Conservation (phyloP, 1,139 yeast genomes). For the Magnusiomyces suaveolens region DNA sequence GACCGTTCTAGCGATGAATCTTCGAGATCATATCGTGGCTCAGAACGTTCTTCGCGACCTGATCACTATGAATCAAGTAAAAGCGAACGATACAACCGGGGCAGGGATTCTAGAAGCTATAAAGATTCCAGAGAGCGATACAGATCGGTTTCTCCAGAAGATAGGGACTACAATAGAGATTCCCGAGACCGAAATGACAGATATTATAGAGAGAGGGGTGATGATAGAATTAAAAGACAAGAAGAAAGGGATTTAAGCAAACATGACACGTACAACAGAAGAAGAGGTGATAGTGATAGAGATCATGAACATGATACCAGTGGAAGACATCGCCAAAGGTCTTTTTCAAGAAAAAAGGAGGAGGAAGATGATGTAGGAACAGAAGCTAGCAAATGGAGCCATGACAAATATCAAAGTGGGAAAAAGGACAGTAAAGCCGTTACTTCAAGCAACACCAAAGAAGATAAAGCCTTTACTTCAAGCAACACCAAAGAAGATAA, state of each 20-base stretch:
- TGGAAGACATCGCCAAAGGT: background rate
- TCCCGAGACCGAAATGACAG: no score
- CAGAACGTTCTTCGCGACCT: no score
- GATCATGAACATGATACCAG: conserved; percentile 1
- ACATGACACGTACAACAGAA: conserved; percentile 4
- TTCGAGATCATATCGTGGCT: no score
- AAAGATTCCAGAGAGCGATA: background rate
- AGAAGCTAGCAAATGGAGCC: background rate
- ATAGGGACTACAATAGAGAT: background rate
- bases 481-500: background rate
- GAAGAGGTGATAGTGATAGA: conserved; percentile 4
- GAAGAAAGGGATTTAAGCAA: conserved; percentile 4
- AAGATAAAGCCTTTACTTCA: background rate
- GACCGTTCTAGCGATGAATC: no score
- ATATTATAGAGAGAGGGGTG: no score
- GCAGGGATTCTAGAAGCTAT: background rate
- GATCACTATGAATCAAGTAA: no score
- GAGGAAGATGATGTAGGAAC: no score
- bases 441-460: no score
- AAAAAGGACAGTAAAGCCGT: background rate
- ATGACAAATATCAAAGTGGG: background rate
- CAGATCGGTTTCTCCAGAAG: background rate
- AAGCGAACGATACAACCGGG: no score
- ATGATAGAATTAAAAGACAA: no score
- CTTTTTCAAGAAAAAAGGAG: no score